Conservation (phyloP, 2,329 filamentous ascomycete genomes). For the Colletotrichum lindemuthianum region DNA sequence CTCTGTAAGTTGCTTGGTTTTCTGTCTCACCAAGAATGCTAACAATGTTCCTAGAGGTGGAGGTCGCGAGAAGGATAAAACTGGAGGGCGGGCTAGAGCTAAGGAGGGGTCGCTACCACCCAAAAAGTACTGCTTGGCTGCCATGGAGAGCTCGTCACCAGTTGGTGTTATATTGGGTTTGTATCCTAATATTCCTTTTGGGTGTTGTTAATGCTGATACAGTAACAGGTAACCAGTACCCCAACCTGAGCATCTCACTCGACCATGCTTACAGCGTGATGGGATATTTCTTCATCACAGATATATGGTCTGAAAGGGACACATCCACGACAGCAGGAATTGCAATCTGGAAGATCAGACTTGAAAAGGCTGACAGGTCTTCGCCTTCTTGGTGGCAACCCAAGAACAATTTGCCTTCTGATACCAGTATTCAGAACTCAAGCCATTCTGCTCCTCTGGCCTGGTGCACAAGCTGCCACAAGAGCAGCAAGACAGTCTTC, state of each 20-base stretch:
- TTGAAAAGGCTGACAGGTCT: constrained; percentile 68
- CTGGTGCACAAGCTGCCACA: constrained; percentile 48
- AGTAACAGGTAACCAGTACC: constrained; percentile 61
- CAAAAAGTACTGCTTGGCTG: constrained; percentile 49
- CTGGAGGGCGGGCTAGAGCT: constrained; percentile 55
- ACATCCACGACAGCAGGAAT: constrained; percentile 41
- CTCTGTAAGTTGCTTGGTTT: constrained; percentile 57
- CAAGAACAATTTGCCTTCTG: constrained; percentile 35
- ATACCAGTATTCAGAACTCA: constrained; percentile 13
- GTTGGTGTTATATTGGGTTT: constrained; percentile 66
- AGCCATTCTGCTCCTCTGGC: constrained; percentile 17
- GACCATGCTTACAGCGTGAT: constrained; percentile 72
- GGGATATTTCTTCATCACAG: constrained; percentile 74
- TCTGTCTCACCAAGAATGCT: neutral
- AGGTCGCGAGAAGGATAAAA: constrained; percentile 55
- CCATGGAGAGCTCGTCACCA: constrained; percentile 56
- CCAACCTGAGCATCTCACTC: constrained; percentile 57
- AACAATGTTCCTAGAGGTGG: constrained; percentile 59
- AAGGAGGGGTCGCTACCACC: constrained; percentile 54
- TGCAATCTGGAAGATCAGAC: constrained; percentile 63
- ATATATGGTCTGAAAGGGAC: constrained; percentile 73
- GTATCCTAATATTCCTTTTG: neutral
- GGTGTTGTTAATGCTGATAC: constrained; percentile 30
- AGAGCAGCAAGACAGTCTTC: constrained; percentile 49
- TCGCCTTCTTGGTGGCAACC: constrained; percentile 69